Evolutionary conservation across 768 basidiomycete genomes (phyloP).

Genomic region (Phaffia tasmanica): DNA sequence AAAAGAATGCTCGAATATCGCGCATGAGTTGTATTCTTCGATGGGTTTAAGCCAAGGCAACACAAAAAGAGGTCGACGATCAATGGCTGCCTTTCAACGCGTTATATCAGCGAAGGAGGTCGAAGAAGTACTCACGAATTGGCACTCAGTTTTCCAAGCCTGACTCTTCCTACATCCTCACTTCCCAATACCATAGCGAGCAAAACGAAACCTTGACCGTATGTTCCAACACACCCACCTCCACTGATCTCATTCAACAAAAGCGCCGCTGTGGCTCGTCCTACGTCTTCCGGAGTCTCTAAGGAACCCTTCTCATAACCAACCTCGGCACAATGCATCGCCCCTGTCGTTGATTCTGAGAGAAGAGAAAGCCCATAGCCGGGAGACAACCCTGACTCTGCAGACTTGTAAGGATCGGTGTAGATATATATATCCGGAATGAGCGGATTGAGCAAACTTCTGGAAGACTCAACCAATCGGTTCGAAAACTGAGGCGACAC

Average conservation of each 20-base stretch:
- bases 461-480: conserved; percentile 87
- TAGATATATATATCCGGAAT: conserved; percentile 98
- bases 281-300: conserved; percentile 84
- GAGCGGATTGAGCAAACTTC: conserved; percentile 85
- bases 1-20: conserved; percentile 70
- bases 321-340: conserved; percentile 75
- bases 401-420: conserved; percentile 95
- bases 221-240: conserved; percentile 83
- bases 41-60: background rate
- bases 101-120: conserved; percentile 4
- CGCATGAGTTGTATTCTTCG: conserved; percentile 79
- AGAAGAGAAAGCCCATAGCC: conserved; percentile 86
- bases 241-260: conserved; percentile 65
- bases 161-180: conserved; percentile 85
- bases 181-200: conserved; percentile 92
- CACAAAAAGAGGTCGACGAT: background rate
- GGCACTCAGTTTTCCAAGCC: conserved; percentile 69
- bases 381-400: conserved; percentile 86
- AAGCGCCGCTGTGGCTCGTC: conserved; percentile 62
- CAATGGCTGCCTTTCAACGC: conserved; percentile 28
- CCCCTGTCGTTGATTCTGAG: conserved; percentile 83
- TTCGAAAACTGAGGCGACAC: conserved; percentile 97
- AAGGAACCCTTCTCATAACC: conserved; percentile 48
- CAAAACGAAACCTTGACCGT: conserved; percentile 74
- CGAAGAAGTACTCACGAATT: conserved; percentile 48